Evolutionary conservation across 2,329 filamentous ascomycete genomes (phyloP), one percentile per base, ranked within the genome.

Genomic region (Aspergillus ustus): DNA sequence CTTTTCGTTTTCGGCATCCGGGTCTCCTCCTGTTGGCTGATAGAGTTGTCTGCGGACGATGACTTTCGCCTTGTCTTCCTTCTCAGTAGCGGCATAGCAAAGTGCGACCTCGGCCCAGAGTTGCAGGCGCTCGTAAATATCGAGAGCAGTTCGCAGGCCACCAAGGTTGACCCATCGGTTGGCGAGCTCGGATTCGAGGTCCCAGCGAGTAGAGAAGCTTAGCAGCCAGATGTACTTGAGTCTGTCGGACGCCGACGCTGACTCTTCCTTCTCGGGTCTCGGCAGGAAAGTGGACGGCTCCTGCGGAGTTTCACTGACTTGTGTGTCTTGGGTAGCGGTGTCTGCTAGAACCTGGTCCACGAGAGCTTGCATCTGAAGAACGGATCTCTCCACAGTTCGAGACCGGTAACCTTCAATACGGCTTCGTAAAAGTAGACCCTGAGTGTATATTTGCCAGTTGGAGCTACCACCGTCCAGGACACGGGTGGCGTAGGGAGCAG

Each of bases 391-490:
- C 43, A 96, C 84, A 0, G 95, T 99, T 58, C 94, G 85, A 57
- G 93, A 92, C 57, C 88, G 87, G 77, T 96, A 93, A 0, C 93
- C 85, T 77, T 99, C 95, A 58, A 98, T 94, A 17, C 95, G 85
- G 63, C 92, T 96, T 49, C 95, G 86, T 1, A 98, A 91, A 0
- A 99, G 83, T 8, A 99, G 82, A 0, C 93, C 95, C 73, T 98
- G 93, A 0, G 95, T 97, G 74, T 98, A 98, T 37, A 97, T 89
- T 75, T 98, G 95, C 95, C 95, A 99, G 76, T 98, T 99, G 0
- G 92, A 94, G 50, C 91, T 91, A 68, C 94, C 93, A 63, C 95
- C 93, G 8, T 91, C 86, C 1, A 99, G 83, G 0, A 98, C 95
- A 45, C 95, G 87, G 1, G 89, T 90, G 0, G 95, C 95, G 73